Base-by-base conservation (phyloP, 805 yeast genomes). In the Candida nemodendra region DNA sequence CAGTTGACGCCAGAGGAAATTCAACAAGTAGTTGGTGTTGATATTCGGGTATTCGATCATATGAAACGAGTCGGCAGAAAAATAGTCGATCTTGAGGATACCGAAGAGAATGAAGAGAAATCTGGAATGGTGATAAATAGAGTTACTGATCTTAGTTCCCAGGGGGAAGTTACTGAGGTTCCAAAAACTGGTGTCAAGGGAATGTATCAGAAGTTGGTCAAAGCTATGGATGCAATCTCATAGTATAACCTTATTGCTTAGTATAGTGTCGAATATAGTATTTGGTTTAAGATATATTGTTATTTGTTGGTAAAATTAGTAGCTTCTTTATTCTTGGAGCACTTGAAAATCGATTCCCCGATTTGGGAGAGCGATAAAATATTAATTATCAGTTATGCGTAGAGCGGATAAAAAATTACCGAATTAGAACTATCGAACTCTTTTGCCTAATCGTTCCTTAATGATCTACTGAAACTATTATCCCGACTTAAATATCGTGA, bases 21-120 rank as follows among this genome's bases (percentile, higher is more conserved):
- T 19, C 23, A 31, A 31, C 12, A 18, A 11, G 34, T 15, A n/a
- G 13, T 31, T 5, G 34, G 34, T 19, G 34, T 31, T 6, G 34
- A 31, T 23, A 18, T 31, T 31, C 34, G 25, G 12, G 13, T 31
- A 9, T 31, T 31, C 13, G 34, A 31, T 19, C 17, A 31, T 16
- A 31, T 31, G 34, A 16, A 31, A 9, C n/a, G 34, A 18, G 34
- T 31, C 8, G 34, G 34, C 13, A 31, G 34, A 31, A 31, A 31
- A 5, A 31, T 31, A 18, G 26, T 31, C 17, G 25, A 31, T 18
- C 16, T 19, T 11, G 26, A 18, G 15, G 34, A 7, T 5, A 8
- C 34, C 7, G 34, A 31, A 19, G 34, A 31, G 14, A 31, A 31
- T 9, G 34, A 31, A 19, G 34, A 31, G 14, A 31, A 31, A 18